A percentile compares a stretch with the other conserved stretches of the same genome.
Evolutionary conservation across 148 eudicot species (phyloP).

Genomic region (Rhododendron ferrugineum): DNA sequence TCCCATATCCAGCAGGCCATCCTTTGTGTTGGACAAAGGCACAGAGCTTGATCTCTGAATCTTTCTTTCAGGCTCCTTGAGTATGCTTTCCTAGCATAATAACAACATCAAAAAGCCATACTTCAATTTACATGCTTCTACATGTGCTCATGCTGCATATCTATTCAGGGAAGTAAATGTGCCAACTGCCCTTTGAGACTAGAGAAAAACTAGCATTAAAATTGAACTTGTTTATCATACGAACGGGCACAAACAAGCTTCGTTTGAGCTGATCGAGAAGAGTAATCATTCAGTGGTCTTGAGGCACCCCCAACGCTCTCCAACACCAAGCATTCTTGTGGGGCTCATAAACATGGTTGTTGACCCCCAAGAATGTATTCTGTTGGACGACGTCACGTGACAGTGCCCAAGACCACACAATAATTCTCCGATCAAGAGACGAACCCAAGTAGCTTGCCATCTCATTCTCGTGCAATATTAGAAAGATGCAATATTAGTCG

Average conservation of each 20-base stretch:
- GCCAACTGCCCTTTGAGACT: not conserved
- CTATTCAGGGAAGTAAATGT: not conserved
- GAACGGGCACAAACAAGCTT: not conserved
- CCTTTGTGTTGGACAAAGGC: constrained; percentile 13
- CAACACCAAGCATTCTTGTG: not conserved
- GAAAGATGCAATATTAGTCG: not conserved
- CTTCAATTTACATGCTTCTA: not conserved
- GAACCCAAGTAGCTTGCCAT: not conserved
- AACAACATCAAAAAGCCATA: not conserved
- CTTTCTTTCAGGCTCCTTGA: constrained; percentile 22
- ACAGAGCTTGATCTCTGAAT: constrained; percentile 20
- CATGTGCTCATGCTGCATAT: not conserved
- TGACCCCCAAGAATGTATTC: not conserved
- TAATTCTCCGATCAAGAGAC: not conserved
- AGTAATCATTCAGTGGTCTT: not conserved
- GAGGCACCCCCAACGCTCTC: not conserved
- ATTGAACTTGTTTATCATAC: not conserved
- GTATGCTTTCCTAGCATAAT: not conserved
- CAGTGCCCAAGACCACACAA: not conserved
- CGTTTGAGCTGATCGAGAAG: not conserved
- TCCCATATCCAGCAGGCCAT: constrained; percentile 10
- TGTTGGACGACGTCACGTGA: not conserved
- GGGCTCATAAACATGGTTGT: not conserved
- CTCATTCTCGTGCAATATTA: not conserved
- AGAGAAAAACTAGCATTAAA: not conserved